A percentile compares a stretch with the other conserved stretches of the same genome.
These are phyloP conservation scores for Spathaspora gorwiae DNA, from an alignment of 805 yeast genomes.

Conservation along the genomic window DNA sequence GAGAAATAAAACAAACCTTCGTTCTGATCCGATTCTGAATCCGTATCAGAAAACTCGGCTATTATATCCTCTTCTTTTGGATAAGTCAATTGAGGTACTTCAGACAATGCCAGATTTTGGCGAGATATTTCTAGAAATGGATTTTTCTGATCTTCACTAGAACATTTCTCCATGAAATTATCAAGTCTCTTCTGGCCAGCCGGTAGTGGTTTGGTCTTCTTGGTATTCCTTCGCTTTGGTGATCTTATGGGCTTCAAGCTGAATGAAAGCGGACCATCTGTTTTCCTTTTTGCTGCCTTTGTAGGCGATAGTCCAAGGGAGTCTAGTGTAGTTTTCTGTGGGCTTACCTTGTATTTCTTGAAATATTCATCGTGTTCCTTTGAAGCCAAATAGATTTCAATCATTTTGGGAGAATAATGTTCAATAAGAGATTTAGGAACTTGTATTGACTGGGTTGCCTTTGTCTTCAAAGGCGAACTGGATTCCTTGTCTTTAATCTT, in stretches of 20 bases:
- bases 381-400: conserved; percentile 6
- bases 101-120: no score
- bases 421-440: conserved; percentile 17
- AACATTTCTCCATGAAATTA: neutral
- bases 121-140: neutral
- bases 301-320: neutral
- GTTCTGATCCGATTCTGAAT: no score
- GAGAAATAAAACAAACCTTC: no score
- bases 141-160: neutral
- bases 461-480: neutral
- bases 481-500: neutral
- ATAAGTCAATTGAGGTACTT: no score
- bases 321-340: conserved; percentile 1
- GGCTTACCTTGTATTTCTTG: neutral
- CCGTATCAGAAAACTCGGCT: no score
- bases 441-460: conserved; percentile 11
- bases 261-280: neutral
- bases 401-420: conserved; percentile 11
- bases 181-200: neutral
- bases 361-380: neutral
- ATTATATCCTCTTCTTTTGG: no score
- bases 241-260: neutral
- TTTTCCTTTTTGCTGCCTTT: neutral
- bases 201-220: neutral
- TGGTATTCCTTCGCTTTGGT: neutral